Base-by-base conservation (phyloP, 2,329 filamentous ascomycete genomes). In the Cytospora piceicola region DNA sequence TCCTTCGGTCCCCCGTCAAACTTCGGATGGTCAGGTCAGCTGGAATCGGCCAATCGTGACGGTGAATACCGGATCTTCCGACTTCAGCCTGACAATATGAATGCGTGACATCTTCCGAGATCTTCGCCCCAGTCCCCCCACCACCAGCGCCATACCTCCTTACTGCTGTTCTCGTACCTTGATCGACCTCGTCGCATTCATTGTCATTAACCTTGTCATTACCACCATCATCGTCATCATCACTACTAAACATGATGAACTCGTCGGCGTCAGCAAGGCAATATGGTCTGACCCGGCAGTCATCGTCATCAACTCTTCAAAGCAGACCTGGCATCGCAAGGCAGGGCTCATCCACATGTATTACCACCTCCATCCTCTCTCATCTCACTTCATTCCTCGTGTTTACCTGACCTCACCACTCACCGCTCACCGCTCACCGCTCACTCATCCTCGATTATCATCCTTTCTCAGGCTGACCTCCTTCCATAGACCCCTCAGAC, bases 401-500 rank as follows among this genome's bases (percentile, higher is more conserved):
- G 69, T 30, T 9, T 2, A 46, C 51, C 39, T 8, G 29, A 36
- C 27, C 27, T 29, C 27, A 29, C 3, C 27, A 29, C 5, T 29
- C 27, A 29, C 27, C 27, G 27, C 27, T 29, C 27, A 29, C 27
- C n/a, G n/a, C 27, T 29, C 27, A 29, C 3, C 27, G 5, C 5
- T 29, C 27, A 29, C 27, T 29, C 27, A 29, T 5, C 27, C 27
- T 29, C 27, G 27, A 29, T 5, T 29, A 29, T 29, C 27, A n/a
- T n/a, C 5, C 27, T 29, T 29, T 29, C 27, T 29, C 5, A 53
- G 22, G 70, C 80, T 81, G 75, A 82, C 75, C 60, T 71, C 67
- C 49, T 65, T 69, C 54, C 70, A 66, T 75, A 88, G 85, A 88
- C 75, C 79, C 82, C 39, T 76, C 78, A 62, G 85, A 87, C 72